Evolutionary conservation across 192 early-diverging fungal species (phyloP).

Genomic region (Podila horticola): DNA sequence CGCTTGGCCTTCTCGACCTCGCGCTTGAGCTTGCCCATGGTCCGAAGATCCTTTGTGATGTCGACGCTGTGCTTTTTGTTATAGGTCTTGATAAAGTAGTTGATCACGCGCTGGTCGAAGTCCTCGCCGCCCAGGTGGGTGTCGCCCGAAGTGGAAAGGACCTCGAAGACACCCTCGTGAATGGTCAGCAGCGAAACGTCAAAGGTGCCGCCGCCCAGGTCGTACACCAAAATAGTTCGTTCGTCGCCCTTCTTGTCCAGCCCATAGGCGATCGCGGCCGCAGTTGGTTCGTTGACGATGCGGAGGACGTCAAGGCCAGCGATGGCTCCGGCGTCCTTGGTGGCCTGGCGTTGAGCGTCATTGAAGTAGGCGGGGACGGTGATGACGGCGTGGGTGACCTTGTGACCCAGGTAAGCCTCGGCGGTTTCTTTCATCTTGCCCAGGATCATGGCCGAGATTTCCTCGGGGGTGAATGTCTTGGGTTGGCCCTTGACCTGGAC

Average conservation of each 20-base stretch:
- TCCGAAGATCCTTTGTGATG: conserved; percentile 81
- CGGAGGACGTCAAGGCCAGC: conserved; percentile 87
- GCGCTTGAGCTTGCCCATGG: conserved; percentile 93
- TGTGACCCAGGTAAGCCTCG: conserved; percentile 82
- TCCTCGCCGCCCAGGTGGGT: conserved; percentile 84
- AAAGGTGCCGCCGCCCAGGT: conserved; percentile 96
- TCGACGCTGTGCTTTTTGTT: conserved; percentile 89
- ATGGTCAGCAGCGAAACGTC: conserved; percentile 96
- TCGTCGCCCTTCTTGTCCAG: conserved; percentile 87
- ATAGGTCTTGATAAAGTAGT: conserved; percentile 89
- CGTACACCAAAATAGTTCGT: conserved; percentile 91
- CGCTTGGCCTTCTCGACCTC: conserved; percentile 92
- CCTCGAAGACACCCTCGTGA: conserved; percentile 95
- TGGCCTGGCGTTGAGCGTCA: conserved; percentile 91
- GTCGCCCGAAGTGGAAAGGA: conserved; percentile 96
- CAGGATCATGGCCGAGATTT: conserved; percentile 95
- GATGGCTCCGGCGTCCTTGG: too few relatives aligned
- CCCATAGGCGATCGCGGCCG: conserved; percentile 90
- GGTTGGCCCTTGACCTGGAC: conserved; percentile 83
- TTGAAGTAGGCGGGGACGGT: conserved; percentile 97
- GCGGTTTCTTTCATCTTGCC: conserved; percentile 88
- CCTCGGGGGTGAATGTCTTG: conserved; percentile 89
- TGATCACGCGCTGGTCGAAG: conserved; percentile 87
- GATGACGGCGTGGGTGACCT: conserved; percentile 91
- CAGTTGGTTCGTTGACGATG: conserved; percentile 94